Evolutionary conservation across 2,329 filamentous ascomycete genomes (phyloP), one percentile per base, ranked within the genome.

Genomic region (Alternaria burnsii): DNA sequence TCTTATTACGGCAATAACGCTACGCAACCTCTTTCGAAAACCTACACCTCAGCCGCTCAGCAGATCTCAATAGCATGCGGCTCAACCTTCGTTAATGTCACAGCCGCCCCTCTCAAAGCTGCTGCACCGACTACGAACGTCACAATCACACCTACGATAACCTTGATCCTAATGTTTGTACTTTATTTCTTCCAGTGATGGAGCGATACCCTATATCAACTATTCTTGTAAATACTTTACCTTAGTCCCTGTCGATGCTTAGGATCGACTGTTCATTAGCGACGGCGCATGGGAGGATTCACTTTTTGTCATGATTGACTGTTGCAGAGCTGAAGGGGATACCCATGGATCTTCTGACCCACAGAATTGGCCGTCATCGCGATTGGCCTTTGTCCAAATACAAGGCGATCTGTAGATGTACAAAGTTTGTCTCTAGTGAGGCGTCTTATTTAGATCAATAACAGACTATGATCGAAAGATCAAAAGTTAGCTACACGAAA

Each of bases 31-130:
- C 85, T 98, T 47, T 86, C 86, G 26, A 77, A 82, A 16, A 91
- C 89, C 0, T 98, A 97, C 75, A 79, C 84, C 6, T 71, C 81
- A 10, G 93, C 93, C 0, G 94, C 94, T 0, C 79, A 85, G 63
- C 86, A 90, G 70, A 85, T 98, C 52, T 91, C 97, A 72, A 82
- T 87, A 11, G 83, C 73, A 11, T 90, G 88, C 68, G 88, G 88
- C 1, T 79, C 82, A 1, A 76, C 70, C 1, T 89, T 88, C 67
- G 84, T 84, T 12, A 83, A 82, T 62, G 78, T 80, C 12, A 83
- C 82, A 34, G 76, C 86, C 84, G 72, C 76, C 14, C 75, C 76
- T 3, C 63, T 76, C 4, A 78, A 76, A 58, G 73, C 69, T 42
- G 72, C 65, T n/a, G 71, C 72, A 34, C 52, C 71, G 14, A 58